Evolutionary conservation across 225 moss, liverwort and hornwort species (phyloP).

Genomic region (Antitrichia curtipendula): DNA sequence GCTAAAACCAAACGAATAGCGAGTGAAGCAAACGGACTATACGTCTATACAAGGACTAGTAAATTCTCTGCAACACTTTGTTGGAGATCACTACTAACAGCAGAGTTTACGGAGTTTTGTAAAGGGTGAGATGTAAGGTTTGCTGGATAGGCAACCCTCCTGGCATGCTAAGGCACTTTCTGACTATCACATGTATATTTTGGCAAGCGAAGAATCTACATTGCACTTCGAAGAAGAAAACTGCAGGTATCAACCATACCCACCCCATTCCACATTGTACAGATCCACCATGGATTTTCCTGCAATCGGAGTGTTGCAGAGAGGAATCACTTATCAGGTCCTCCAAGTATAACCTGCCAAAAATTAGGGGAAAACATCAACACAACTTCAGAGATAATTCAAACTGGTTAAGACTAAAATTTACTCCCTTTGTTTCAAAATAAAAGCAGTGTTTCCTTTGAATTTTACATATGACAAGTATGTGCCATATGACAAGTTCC

Average conservation of each 20-base stretch:
- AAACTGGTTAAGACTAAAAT: not conserved
- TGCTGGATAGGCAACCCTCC: not conserved
- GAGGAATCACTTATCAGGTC: conserved; percentile 7
- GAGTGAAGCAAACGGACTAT: not conserved
- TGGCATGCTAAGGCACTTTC: not conserved
- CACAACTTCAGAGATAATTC: not conserved
- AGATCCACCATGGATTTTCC: not conserved
- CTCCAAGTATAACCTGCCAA: conserved; percentile 25
- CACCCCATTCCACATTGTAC: conserved; percentile 1
- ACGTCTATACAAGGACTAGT: not conserved
- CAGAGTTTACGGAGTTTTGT: not conserved
- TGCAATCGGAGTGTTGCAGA: not conserved
- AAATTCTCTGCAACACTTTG: not conserved
- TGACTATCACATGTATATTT: not conserved
- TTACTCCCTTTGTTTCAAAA: too few relatives aligned
- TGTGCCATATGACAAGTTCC: not conserved
- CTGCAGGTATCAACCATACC: not conserved
- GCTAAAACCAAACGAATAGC: not conserved
- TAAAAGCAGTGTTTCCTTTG: too few relatives aligned
- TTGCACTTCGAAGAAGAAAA: not conserved
- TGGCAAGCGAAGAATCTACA: not conserved
- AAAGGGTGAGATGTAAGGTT: not conserved
- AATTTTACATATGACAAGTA: too few relatives aligned
- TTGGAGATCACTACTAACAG: not conserved
- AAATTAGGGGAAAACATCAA: not conserved